Evolutionary conservation across 768 basidiomycete species (phyloP).

Genomic region (Hortiboletus flavorubellus): DNA sequence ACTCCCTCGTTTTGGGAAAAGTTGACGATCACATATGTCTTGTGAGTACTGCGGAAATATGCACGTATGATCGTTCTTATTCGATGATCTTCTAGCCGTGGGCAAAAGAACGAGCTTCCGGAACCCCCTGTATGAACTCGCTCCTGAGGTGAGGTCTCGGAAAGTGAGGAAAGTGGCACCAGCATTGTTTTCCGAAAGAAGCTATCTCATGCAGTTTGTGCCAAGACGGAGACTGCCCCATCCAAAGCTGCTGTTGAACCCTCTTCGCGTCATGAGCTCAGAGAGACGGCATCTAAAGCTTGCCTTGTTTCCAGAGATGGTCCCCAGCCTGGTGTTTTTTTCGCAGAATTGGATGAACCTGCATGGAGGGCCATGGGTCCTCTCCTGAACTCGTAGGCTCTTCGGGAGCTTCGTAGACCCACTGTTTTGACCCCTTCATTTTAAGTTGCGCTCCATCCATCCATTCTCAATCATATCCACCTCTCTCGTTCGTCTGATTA

Average conservation of each 20-base stretch:
- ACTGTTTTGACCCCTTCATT: background rate
- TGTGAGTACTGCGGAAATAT: conserved; percentile 44
- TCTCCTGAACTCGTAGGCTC: conserved; percentile 14
- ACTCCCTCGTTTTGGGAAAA: conserved; percentile 44
- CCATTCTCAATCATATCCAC: conserved; percentile 6
- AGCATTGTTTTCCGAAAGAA: background rate
- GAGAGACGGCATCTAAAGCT: conserved; percentile 20
- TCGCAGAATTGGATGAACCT: conserved; percentile 36
- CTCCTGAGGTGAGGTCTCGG: conserved; percentile 34
- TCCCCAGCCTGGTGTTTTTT: conserved; percentile 29
- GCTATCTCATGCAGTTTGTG: background rate
- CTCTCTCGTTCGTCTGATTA: background rate
- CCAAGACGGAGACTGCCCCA: conserved; percentile 1
- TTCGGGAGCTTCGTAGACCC: background rate
- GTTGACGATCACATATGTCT: conserved; percentile 53
- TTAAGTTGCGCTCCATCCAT: background rate
- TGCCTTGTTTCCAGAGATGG: conserved; percentile 39
- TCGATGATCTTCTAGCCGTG: conserved; percentile 49
- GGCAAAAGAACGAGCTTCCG: conserved; percentile 51
- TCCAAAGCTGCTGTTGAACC: background rate
- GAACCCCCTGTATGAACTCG: conserved; percentile 59
- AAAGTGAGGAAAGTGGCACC: conserved; percentile 10
- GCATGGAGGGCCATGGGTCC: conserved; percentile 31
- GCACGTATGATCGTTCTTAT: background rate
- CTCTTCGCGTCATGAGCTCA: conserved; percentile 11